These are phyloP conservation scores for Centella asiatica DNA, from an alignment of 129 eudicot species.

Conservation along the genomic window DNA sequence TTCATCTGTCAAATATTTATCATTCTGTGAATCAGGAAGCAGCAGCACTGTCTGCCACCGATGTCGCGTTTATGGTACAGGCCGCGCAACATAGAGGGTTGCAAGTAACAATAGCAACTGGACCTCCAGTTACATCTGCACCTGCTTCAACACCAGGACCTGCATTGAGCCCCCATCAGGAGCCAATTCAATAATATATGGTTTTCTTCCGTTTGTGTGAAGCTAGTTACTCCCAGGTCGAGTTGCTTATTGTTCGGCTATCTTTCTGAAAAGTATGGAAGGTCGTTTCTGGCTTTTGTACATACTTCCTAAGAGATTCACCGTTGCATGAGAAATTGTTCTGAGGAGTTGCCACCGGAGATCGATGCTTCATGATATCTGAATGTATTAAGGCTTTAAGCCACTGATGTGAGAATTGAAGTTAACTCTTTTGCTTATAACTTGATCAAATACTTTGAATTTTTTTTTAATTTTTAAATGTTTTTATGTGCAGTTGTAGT, in stretches of 20 bases:
- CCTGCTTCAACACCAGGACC: conserved; percentile 29
- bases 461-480: too few species aligned
- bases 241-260: not conserved
- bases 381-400: too few species aligned
- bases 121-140: conserved; percentile 29
- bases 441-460: too few species aligned
- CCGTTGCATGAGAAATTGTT: too few species aligned
- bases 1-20: not conserved
- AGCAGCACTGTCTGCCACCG: conserved; percentile 55
- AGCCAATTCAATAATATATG: conserved; percentile 24
- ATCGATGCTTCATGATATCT: too few species aligned
- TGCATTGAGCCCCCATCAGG: conserved; percentile 16
- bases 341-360: too few species aligned
- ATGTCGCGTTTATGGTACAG: conserved; percentile 66
- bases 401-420: too few species aligned
- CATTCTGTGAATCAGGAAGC: conserved; percentile 41
- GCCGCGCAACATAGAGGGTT: conserved; percentile 61
- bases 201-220: conserved; percentile 11
- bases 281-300: too few species aligned
- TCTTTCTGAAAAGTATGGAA: not conserved
- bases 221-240: not conserved
- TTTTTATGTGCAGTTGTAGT: too few species aligned
- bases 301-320: too few species aligned
- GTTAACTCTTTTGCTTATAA: too few species aligned
- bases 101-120: conserved; percentile 64